Base-by-base conservation (phyloP, 805 yeast genomes). In the Blastobotrys peoriensis region DNA sequence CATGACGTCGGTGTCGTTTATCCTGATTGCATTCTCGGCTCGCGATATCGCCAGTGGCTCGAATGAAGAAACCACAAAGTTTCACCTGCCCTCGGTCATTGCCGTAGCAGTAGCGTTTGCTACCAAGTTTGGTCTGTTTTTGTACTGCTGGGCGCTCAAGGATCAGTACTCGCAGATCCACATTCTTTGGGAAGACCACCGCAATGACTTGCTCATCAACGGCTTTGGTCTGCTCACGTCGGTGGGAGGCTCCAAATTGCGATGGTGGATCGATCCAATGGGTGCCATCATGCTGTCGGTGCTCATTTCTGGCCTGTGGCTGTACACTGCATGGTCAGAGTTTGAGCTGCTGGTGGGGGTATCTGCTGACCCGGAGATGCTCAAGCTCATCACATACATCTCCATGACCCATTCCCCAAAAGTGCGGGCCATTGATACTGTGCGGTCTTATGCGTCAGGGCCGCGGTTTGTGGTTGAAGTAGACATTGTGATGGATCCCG, bases 401-500 rank as follows among this genome's bases (percentile, higher is more conserved):
- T 76, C 80, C 33, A 62, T 68, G 47, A 61, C 84, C 44, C 80
- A 78, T 57, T 79, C 83, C 1, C 78, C 72, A 41, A 70, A 74
- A 33, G 78, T 80, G 46, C 61, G 70, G 40, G 73, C 68, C 41
- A 73, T 80, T 43, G 79, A 81, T 17, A 70, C 78, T 10, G 66
- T 77, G 48, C 74, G 72, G 49, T 77, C 75, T 35, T 80, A 80
- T 54, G 83, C 79, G 54, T 80, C 75, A 25, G 86, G 86, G 0
- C 85, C 80, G 57, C 67, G 73, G 33, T 62, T 79, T 33, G 76
- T 75, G 46, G 86, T 79, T 36, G 86, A 80, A 55, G 79, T 79
- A 34, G 86, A 80, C 53, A 60, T 80, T 37, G 76, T 79, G 2
- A 69, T 71, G 48, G 72, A 75, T 50, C 62, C 62, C 17, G 57